Percentiles rank a stretch among this genome's conserved stretches.
Conservation (phyloP, 164 flowering plant genomes). For the Warburgia ugandensis region DNA sequence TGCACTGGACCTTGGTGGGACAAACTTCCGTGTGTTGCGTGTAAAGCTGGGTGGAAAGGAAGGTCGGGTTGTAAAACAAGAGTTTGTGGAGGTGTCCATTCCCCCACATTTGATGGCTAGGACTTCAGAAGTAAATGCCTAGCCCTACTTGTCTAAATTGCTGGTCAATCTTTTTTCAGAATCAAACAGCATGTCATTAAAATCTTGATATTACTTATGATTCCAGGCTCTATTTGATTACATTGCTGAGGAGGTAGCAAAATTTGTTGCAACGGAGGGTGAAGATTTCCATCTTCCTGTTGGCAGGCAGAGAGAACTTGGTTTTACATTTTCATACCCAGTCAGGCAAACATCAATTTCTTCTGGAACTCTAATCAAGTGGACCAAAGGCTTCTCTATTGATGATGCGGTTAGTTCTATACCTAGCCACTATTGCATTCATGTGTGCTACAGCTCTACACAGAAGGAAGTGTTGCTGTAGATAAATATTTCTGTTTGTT, state of each 20-base stretch:
- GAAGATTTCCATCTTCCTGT: slow-evolving; percentile 33
- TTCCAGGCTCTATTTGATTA: slow-evolving; percentile 46
- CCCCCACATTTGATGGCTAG: slow-evolving; percentile 29
- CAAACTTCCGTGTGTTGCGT: slow-evolving; percentile 34
- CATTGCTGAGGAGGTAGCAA: slow-evolving; percentile 40
- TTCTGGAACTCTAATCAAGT: slow-evolving; percentile 75
- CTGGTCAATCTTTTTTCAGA: neutral
- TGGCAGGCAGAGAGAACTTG: slow-evolving; percentile 83
- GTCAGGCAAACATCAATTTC: slow-evolving; percentile 69
- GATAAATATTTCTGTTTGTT: no score
- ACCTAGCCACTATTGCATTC: neutral
- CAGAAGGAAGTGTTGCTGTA: no score
- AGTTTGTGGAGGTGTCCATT: slow-evolving; percentile 31
- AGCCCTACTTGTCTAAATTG: neutral
- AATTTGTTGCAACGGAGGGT: slow-evolving; percentile 26
- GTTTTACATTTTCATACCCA: slow-evolving; percentile 97
- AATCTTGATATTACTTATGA: neutral
- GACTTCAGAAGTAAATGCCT: slow-evolving; percentile 25
- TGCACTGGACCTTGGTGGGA: slow-evolving; percentile 48
- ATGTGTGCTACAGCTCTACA: no score
- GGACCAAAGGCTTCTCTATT: slow-evolving; percentile 92
- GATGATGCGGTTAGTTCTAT: slow-evolving; percentile 58
- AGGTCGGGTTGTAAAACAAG: slow-evolving; percentile 31
- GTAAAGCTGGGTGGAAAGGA: slow-evolving; percentile 44
- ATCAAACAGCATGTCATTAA: neutral